phyloP scores from a whole-genome alignment of 2,329 filamentous ascomycete genomes.

The Phialophora verrucosa region DNA sequence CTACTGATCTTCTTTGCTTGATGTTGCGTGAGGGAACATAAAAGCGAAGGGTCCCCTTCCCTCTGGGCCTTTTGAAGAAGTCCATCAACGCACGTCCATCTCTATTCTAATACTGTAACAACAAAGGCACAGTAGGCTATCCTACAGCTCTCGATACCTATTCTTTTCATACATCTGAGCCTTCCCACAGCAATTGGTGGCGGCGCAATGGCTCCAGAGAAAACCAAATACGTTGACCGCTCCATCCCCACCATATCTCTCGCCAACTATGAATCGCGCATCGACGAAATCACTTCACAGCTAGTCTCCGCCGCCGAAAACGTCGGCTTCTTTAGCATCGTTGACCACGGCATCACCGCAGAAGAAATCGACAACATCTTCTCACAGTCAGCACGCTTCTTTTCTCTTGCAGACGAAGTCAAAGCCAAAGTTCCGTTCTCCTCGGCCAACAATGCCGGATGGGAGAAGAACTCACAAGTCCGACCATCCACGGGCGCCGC shows the following conservation, averaged over 20 bases:
- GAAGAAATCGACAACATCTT: constrained; percentile 61
- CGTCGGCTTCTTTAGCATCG: constrained; percentile 65
- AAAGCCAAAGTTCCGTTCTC: constrained; percentile 63
- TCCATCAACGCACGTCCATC: background rate
- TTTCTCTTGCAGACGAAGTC: constrained; percentile 57
- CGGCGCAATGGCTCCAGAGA: constrained; percentile 19
- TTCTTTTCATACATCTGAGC: background rate
- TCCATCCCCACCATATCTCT: constrained; percentile 61
- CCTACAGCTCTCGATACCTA: background rate
- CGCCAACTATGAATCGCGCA: constrained; percentile 57
- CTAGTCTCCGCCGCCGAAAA: constrained; percentile 62
- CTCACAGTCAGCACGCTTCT: constrained; percentile 59
- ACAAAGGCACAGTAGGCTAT: background rate
- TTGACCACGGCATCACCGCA: constrained; percentile 60
- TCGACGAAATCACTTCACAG: constrained; percentile 60
- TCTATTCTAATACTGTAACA: background rate
- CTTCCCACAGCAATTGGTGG: background rate
- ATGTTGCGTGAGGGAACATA: background rate
- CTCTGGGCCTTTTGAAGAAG: background rate
- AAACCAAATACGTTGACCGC: constrained; percentile 43
- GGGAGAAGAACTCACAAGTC: constrained; percentile 65
- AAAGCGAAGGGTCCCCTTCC: background rate
- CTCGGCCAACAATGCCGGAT: constrained; percentile 61
- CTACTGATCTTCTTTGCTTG: background rate
- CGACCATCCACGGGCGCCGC: constrained; percentile 64